These are phyloP conservation scores for Neopestalotiopsis clavispora DNA, from an alignment of 2,329 filamentous ascomycete genomes.

Conservation along the genomic window DNA sequence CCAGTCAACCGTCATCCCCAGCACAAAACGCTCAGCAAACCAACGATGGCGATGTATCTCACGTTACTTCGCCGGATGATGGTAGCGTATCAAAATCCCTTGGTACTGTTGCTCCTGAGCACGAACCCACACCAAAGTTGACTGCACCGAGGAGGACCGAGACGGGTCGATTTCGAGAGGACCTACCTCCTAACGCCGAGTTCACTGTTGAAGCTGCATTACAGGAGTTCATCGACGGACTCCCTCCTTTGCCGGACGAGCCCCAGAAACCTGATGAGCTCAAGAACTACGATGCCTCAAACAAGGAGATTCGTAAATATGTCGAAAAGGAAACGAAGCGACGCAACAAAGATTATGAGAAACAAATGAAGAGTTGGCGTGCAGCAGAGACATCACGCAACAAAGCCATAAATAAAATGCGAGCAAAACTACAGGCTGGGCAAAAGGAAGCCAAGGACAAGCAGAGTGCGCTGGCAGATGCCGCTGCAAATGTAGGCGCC, in stretches of 20 bases:
- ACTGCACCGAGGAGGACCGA: constrained; percentile 1
- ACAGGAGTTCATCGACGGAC: constrained; percentile 24
- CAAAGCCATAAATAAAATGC: constrained; percentile 60
- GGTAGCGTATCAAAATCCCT: too few species aligned
- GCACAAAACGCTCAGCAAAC: background rate
- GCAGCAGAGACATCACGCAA: constrained; percentile 63
- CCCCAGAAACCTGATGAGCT: constrained; percentile 53
- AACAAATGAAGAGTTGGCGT: constrained; percentile 62
- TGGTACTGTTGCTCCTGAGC: too few species aligned
- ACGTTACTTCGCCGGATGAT: too few species aligned
- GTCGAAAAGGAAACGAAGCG: constrained; percentile 72
- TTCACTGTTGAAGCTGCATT: background rate
- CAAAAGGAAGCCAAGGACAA: constrained; percentile 46
- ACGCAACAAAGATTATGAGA: constrained; percentile 67
- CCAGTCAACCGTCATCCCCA: background rate
- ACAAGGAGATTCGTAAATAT: constrained; percentile 69
- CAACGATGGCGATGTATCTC: background rate
- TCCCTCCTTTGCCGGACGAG: constrained; percentile 50
- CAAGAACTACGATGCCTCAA: constrained; percentile 34
- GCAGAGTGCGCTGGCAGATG: constrained; percentile 33
- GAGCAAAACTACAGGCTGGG: constrained; percentile 45
- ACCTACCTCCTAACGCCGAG: background rate
- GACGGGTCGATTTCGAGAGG: constrained; percentile 6
- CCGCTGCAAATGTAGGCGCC: constrained; percentile 15
- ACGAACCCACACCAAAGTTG: too few species aligned